A percentile compares a stretch with the other conserved stretches of the same genome.
Evolutionary conservation across 2,329 filamentous ascomycete genomes (phyloP).

Genomic region (Colletotrichum gigasporum): DNA sequence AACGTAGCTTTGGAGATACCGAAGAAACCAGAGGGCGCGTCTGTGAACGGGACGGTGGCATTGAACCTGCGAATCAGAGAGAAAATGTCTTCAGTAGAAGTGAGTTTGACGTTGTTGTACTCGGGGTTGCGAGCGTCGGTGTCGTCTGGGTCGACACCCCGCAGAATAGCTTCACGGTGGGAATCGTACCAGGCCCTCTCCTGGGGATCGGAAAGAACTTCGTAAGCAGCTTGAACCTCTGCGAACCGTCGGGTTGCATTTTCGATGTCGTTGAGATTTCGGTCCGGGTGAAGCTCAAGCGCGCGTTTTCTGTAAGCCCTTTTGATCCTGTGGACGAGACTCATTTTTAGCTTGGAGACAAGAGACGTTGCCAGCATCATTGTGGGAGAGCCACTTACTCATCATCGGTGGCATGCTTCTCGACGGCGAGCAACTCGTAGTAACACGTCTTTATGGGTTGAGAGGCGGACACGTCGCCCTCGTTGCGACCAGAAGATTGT

Average conservation of each 20-base stretch:
- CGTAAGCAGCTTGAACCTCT: conserved; percentile 91
- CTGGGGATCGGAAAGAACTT: conserved; percentile 94
- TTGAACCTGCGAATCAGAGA: conserved; percentile 83
- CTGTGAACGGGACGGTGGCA: conserved; percentile 79
- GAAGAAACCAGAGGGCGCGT: conserved; percentile 85
- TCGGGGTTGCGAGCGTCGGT: conserved; percentile 64
- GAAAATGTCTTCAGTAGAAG: conserved; percentile 82
- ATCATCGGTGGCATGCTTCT: conserved; percentile 78
- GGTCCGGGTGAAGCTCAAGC: conserved; percentile 92
- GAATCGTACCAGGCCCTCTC: conserved; percentile 98
- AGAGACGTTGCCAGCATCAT: too few relatives aligned
- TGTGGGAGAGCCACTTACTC: conserved; percentile 66
- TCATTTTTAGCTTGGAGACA: too few relatives aligned
- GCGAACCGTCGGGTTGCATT: conserved; percentile 87
- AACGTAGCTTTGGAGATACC: conserved; percentile 82
- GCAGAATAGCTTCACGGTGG: conserved; percentile 85
- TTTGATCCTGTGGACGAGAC: conserved; percentile 73
- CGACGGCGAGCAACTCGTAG: conserved; percentile 84
- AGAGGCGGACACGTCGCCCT: conserved; percentile 35
- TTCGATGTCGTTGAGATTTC: conserved; percentile 88
- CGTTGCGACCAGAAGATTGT: conserved; percentile 57
- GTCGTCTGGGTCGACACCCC: conserved; percentile 63
- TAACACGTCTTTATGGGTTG: conserved; percentile 73
- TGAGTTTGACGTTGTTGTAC: conserved; percentile 76
- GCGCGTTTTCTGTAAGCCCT: conserved; percentile 92